Percentiles rank a stretch among this genome's conserved stretches.
These are phyloP conservation scores for Backusella macrospora DNA, from an alignment of 192 early-diverging fungal species.

Conservation along the genomic window DNA sequence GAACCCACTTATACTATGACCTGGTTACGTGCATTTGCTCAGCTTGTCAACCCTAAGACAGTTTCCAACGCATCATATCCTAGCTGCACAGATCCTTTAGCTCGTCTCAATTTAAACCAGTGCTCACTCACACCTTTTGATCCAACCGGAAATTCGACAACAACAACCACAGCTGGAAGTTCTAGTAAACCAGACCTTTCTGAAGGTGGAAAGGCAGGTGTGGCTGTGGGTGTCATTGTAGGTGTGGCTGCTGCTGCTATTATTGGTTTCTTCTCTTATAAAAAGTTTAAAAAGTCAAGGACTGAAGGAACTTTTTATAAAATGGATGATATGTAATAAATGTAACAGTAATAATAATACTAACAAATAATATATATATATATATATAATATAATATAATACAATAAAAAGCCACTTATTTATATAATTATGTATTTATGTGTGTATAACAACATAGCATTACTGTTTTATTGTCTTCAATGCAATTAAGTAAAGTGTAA, in stretches of 20 bases:
- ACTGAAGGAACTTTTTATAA: slow-evolving; percentile 8
- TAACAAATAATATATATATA: neutral
- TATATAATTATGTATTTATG: too few relatives aligned
- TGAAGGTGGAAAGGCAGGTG: slow-evolving; percentile 13
- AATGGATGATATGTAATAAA: slow-evolving; percentile 6
- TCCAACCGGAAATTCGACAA: neutral
- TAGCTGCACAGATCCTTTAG: slow-evolving; percentile 13
- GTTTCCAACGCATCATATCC: neutral
- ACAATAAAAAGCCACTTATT: too few relatives aligned
- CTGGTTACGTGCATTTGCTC: slow-evolving; percentile 14
- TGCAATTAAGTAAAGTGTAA: too few relatives aligned
- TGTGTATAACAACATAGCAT: too few relatives aligned
- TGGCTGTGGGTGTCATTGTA: slow-evolving; percentile 16
- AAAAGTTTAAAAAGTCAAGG: neutral
- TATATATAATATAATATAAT: too few relatives aligned
- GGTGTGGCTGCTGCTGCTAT: slow-evolving; percentile 3
- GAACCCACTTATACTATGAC: neutral
- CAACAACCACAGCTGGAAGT: neutral
- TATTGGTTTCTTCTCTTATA: neutral
- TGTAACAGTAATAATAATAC: slow-evolving; percentile 5
- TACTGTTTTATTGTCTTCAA: too few relatives aligned
- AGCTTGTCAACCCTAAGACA: neutral
- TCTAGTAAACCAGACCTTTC: neutral
- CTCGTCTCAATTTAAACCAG: neutral
- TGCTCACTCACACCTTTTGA: neutral